Conservation (phyloP, 495 filamentous ascomycete genomes). For the Aspergillus homomorphus region DNA sequence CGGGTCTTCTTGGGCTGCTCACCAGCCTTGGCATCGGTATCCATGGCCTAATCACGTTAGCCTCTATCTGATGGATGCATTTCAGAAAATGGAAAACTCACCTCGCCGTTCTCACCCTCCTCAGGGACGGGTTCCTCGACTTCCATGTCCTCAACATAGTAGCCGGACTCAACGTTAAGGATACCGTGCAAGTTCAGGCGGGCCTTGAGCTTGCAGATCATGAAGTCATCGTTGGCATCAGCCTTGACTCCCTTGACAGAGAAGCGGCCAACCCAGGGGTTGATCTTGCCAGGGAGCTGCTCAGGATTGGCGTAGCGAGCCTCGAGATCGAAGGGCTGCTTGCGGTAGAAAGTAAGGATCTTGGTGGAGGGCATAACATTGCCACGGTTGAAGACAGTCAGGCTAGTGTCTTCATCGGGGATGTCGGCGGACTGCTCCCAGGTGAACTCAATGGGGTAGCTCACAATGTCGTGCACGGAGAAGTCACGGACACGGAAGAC, state of each 20-base stretch:
- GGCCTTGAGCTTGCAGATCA: conserved; percentile 99
- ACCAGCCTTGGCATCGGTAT: conserved; percentile 69
- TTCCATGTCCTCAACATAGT: conserved; percentile 97
- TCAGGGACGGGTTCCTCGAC: conserved; percentile 86
- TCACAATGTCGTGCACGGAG: conserved; percentile 93
- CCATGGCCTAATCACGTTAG: conserved; percentile 71
- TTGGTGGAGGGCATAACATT: conserved; percentile 98
- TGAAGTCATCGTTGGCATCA: conserved; percentile 85
- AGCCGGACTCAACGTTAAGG: conserved; percentile 93
- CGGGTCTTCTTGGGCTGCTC: conserved; percentile 87
- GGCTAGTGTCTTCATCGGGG: conserved; percentile 95
- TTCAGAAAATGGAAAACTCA: conserved; percentile 45
- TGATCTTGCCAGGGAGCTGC: conserved; percentile 82
- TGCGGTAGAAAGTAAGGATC: conserved; percentile 99
- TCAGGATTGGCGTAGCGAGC: conserved; percentile 89
- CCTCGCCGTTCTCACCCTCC: conserved; percentile 65
- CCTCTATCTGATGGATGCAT: not conserved
- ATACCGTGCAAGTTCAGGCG: conserved; percentile 95
- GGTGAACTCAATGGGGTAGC: conserved; percentile 97
- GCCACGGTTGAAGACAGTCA: conserved; percentile 96
- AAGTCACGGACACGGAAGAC: conserved; percentile 99
- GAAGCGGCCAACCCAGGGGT: conserved; percentile 94
- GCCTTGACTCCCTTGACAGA: conserved; percentile 88
- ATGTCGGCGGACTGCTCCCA: conserved; percentile 99
- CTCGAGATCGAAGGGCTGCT: conserved; percentile 95